Percentiles rank a stretch among this genome's conserved stretches.
Conservation (phyloP, 1,284 basidiomycete species). For the Pseudozyma thailandica region DNA sequence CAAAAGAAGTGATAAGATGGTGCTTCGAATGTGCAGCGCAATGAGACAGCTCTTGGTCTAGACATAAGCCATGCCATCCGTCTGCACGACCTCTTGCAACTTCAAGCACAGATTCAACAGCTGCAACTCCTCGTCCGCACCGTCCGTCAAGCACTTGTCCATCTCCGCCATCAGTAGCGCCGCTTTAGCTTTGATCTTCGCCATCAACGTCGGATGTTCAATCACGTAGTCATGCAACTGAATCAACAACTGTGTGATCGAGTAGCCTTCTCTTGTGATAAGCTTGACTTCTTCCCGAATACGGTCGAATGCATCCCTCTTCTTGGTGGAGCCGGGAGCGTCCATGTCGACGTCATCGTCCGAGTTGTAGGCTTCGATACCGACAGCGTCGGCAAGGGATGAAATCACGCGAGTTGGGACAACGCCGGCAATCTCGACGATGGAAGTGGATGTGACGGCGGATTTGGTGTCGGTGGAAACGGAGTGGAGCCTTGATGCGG, state of each 20-base stretch:
- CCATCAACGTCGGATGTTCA: constrained; percentile 80
- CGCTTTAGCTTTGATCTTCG: constrained; percentile 83
- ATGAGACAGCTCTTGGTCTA: background rate
- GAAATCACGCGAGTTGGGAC: constrained; percentile 82
- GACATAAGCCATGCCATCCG: constrained; percentile 43
- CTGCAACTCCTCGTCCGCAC: constrained; percentile 98
- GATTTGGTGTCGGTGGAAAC: constrained; percentile 28
- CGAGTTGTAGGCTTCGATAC: constrained; percentile 72
- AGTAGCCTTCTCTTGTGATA: constrained; percentile 88
- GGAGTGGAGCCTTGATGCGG: constrained; percentile 80
- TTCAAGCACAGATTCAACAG: constrained; percentile 85
- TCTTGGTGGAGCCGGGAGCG: constrained; percentile 68
- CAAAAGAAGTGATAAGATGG: background rate
- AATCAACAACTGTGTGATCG: constrained; percentile 85
- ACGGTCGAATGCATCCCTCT: constrained; percentile 74
- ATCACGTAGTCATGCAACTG: constrained; percentile 95
- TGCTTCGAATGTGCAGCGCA: no score
- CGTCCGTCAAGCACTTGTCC: constrained; percentile 95
- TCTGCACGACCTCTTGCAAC: constrained; percentile 69
- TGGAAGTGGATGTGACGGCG: constrained; percentile 68
- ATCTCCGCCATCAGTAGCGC: constrained; percentile 90
- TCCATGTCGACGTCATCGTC: constrained; percentile 71
- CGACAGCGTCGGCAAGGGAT: constrained; percentile 78
- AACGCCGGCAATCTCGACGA: constrained; percentile 97
- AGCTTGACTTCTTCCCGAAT: constrained; percentile 80